Conservation (phyloP, 306 rosid genomes). For the Astragalus membranaceus region DNA sequence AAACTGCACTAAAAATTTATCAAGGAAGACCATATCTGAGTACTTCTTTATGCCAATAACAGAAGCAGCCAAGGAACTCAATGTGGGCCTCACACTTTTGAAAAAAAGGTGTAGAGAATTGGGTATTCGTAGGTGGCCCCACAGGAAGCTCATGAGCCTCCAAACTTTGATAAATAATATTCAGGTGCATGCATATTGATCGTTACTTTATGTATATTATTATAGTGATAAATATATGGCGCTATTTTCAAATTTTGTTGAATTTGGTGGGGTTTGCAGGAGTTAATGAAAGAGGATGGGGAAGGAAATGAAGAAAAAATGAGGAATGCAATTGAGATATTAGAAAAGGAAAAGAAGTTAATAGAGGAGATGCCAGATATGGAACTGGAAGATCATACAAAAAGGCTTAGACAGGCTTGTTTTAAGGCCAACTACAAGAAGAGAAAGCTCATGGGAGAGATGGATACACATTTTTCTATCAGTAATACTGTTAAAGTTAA, state of each 20-base stretch:
- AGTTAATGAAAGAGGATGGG: conserved; percentile 43
- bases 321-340: conserved; percentile 38
- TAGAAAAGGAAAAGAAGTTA: conserved; percentile 66
- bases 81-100: conserved; percentile 68
- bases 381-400: conserved; percentile 52
- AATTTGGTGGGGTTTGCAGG: conserved; percentile 26
- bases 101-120: conserved; percentile 82
- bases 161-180: conserved; percentile 67
- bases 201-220: too few species aligned
- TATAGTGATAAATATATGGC: background rate
- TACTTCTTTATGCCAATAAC: conserved; percentile 82
- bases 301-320: conserved; percentile 36
- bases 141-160: conserved; percentile 75
- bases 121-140: conserved; percentile 91
- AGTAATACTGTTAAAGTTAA: background rate
- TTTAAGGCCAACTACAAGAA: conserved; percentile 90
- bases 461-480: background rate
- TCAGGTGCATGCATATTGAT: conserved; percentile 30
- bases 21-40: conserved; percentile 41
- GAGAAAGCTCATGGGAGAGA: conserved; percentile 40
- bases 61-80: conserved; percentile 70
- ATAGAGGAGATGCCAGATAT: conserved; percentile 75
- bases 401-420: conserved; percentile 79
- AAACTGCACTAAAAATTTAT: conserved; percentile 26
- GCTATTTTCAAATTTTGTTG: background rate